These are phyloP conservation scores for Aspergillus fructus DNA, from an alignment of 2,329 filamentous ascomycete genomes.

Conservation along the genomic window DNA sequence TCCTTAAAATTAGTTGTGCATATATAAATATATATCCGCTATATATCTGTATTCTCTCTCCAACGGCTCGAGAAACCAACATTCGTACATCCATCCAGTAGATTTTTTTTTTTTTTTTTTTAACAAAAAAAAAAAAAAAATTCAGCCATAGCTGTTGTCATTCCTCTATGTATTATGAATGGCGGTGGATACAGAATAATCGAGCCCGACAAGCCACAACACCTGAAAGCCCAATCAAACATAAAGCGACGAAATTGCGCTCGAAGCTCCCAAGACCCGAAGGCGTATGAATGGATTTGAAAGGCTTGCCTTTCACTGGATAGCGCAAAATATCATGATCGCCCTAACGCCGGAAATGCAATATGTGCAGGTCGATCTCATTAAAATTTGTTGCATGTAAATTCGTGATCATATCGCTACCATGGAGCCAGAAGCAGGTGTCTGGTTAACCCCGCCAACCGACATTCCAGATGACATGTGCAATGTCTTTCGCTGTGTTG, in stretches of 20 bases:
- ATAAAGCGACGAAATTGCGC: neutral
- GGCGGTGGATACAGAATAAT: neutral
- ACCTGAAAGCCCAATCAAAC: neutral
- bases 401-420: neutral
- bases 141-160: neutral
- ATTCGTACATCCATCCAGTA: neutral
- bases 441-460: constrained; percentile 56
- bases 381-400: neutral
- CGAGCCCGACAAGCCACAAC: neutral
- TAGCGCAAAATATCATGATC: neutral
- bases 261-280: neutral
- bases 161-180: neutral
- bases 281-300: neutral
- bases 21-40: too few relatives aligned
- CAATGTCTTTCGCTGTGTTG: constrained; percentile 64
- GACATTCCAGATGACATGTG: constrained; percentile 67
- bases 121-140: neutral
- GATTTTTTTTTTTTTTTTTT: neutral
- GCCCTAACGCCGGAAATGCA: constrained; percentile 3
- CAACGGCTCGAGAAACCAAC: too few relatives aligned
- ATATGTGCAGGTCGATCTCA: neutral
- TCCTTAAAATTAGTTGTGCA: too few relatives aligned
- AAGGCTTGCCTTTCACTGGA: neutral
- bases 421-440: neutral
- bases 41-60: too few relatives aligned